Base-by-base conservation (phyloP, 148 eudicot species). In the Amaranthus hypochondriacus region DNA sequence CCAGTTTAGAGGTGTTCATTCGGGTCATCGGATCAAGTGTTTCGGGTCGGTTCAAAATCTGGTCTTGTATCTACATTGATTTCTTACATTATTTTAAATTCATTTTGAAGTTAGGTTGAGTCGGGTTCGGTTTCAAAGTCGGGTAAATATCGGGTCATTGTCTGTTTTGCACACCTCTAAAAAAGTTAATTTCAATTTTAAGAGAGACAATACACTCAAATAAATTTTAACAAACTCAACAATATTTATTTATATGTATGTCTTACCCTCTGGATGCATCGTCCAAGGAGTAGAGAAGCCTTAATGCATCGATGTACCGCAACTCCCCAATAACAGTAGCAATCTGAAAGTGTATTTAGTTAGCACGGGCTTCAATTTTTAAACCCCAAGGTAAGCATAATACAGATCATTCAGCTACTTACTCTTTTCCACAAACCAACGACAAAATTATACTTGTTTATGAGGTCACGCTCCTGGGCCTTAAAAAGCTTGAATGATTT, bases 351-450 rank as follows among this genome's bases (percentile, higher is more conserved):
- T 52, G 72, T 46, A 60, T 14, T 47, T 55, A 51, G 56, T 76
- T 44, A 60, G 53, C 75, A 69, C 68, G 71, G 71, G 10, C 48
- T 66, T 28, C 50, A 75, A 47, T 39, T 18, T 28, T 8, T 10
- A 65, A 51, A 42, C 56, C 12, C 52, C 43, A 68, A 48, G 53
- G 48, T 21, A 12, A 62, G 5, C 61, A 54, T 54, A 73, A 59
- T 70, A 70, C 15, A 77, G 55, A 76, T 5, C 44, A 14, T 46
- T 9, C 54, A 44, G 77, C 58, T 43, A 89, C 98, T 89, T 83
- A 94, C 98, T 81, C 97, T 87, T 88, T 84, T 88, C 98, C 97
- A 91, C 46, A 86, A 83, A 80, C 88, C 82, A 83, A 94, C 89
- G 62, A 88, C 96, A 74, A 79, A 82, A 72, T 94, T 91, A 68